Percentiles rank a stretch among this genome's conserved stretches.
phyloP scores from a whole-genome alignment of 108 stramenopile genomes.

The Nitzschia sp. region DNA sequence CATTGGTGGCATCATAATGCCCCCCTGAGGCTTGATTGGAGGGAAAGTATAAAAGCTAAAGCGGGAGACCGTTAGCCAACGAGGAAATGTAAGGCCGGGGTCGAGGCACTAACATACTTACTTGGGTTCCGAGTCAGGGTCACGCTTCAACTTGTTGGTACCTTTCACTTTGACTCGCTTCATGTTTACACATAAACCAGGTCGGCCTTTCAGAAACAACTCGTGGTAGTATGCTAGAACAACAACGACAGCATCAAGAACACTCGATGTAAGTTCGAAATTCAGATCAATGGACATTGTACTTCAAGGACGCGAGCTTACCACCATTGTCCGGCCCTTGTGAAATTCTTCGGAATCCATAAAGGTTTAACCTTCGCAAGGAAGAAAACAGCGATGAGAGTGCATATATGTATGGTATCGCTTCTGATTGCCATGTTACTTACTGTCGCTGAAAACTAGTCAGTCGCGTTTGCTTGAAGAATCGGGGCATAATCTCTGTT shows the following conservation, averaged over 20 bases:
- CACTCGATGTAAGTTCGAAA: neutral
- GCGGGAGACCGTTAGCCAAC: neutral
- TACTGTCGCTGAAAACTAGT: slow-evolving; percentile 86
- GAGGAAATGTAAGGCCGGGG: no score
- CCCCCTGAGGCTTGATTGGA: slow-evolving; percentile 3
- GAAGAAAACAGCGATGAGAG: neutral
- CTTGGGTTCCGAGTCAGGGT: slow-evolving; percentile 41
- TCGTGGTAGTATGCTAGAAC: slow-evolving; percentile 69
- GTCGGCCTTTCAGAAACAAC: slow-evolving; percentile 58
- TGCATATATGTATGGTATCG: neutral
- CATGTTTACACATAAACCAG: slow-evolving; percentile 46
- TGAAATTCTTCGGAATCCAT: slow-evolving; percentile 65
- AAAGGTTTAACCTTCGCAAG: slow-evolving; percentile 57
- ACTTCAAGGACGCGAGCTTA: no score
- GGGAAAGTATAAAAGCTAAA: slow-evolving; percentile 18
- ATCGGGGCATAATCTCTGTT: slow-evolving; percentile 70
- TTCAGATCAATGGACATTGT: no score
- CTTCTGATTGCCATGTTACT: neutral
- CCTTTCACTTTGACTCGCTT: slow-evolving; percentile 47
- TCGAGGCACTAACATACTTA: slow-evolving; percentile 7
- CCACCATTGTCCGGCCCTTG: slow-evolving; percentile 61
- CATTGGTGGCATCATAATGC: neutral
- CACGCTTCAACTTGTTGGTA: slow-evolving; percentile 14
- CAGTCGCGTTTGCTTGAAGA: slow-evolving; percentile 82
- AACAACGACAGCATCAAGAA: neutral